These are phyloP conservation scores for Gracilaria gracilis DNA, from an alignment of 23 red algal genomes.

Conservation along the genomic window DNA sequence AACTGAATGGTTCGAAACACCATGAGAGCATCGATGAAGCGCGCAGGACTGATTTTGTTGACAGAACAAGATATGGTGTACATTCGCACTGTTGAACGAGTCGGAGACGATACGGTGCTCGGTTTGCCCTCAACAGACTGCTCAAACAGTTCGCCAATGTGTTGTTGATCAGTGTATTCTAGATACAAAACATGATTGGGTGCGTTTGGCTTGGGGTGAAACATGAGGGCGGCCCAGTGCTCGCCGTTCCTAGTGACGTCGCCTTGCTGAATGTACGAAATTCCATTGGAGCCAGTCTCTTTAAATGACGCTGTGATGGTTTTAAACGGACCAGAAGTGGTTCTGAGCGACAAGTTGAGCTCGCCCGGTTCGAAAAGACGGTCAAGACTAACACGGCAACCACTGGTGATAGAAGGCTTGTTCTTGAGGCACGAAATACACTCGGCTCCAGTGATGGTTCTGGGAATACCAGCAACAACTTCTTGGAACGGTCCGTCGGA, in stretches of 20 bases:
- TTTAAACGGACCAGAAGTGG: slow-evolving; percentile 17
- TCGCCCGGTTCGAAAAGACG: slow-evolving; percentile 18
- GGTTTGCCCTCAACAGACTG: background rate
- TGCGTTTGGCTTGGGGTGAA: background rate
- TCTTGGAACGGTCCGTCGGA: slow-evolving; percentile 1
- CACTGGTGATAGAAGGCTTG: background rate
- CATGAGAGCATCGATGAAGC: slow-evolving; percentile 42
- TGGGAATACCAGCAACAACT: slow-evolving; percentile 31
- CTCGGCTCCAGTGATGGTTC: slow-evolving; percentile 25
- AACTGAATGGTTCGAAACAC: slow-evolving; percentile 50
- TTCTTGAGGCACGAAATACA: slow-evolving; percentile 46
- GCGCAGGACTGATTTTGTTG: slow-evolving; percentile 12
- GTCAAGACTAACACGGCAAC: background rate
- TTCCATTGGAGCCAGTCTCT: background rate
- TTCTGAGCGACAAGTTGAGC: slow-evolving; percentile 10
- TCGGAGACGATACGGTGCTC: background rate
- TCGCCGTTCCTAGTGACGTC: slow-evolving; percentile 37
- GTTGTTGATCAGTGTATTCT: slow-evolving; percentile 44
- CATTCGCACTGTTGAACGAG: slow-evolving; percentile 31
- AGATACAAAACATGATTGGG: slow-evolving; percentile 35
- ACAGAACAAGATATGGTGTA: slow-evolving; percentile 28
- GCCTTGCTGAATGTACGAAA: slow-evolving; percentile 4
- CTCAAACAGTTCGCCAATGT: slow-evolving; percentile 14
- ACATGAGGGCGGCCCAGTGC: slow-evolving; percentile 37
- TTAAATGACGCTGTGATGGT: slow-evolving; percentile 23